These are phyloP conservation scores for Gliomastix tumulicola DNA, from an alignment of 2,329 filamentous ascomycete species.

Conservation along the genomic window DNA sequence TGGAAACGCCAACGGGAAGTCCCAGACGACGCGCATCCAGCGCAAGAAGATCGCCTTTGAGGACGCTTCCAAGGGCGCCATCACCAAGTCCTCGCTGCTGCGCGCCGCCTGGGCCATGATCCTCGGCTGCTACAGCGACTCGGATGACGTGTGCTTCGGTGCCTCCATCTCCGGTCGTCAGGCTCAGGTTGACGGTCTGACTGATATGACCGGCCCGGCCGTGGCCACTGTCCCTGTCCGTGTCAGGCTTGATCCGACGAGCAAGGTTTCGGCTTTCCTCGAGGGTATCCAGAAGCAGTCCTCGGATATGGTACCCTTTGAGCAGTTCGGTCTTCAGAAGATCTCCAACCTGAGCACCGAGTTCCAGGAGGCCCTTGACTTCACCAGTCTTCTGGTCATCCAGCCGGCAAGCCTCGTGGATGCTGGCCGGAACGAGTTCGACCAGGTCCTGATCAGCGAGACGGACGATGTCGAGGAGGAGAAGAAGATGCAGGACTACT, in stretches of 20 bases:
- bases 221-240: conserved; percentile 9
- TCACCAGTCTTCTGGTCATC: conserved; percentile 11
- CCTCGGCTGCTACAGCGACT: conserved; percentile 8
- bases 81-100: conserved; percentile 10
- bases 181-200: conserved; percentile 1
- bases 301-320: conserved; percentile 10
- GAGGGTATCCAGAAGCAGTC: conserved; percentile 6
- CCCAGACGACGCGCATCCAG: neutral
- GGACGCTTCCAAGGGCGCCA: neutral
- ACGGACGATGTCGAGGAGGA: too few relatives aligned
- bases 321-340: conserved; percentile 14
- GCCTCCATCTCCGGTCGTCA: conserved; percentile 13
- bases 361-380: conserved; percentile 9
- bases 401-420: too few relatives aligned
- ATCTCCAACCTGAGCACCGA: conserved; percentile 9
- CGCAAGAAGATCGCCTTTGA: neutral
- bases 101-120: conserved; percentile 4
- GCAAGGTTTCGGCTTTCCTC: conserved; percentile 8
- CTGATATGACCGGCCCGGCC: conserved; percentile 8
- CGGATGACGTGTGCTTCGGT: conserved; percentile 14
- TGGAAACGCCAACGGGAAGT: neutral
- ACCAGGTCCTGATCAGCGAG: too few relatives aligned
- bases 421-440: too few relatives aligned
- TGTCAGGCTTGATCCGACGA: conserved; percentile 1
- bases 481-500: conserved; percentile 9